phyloP scores from a whole-genome alignment of 2,329 filamentous ascomycete species.

The Fusarium sp. region DNA sequence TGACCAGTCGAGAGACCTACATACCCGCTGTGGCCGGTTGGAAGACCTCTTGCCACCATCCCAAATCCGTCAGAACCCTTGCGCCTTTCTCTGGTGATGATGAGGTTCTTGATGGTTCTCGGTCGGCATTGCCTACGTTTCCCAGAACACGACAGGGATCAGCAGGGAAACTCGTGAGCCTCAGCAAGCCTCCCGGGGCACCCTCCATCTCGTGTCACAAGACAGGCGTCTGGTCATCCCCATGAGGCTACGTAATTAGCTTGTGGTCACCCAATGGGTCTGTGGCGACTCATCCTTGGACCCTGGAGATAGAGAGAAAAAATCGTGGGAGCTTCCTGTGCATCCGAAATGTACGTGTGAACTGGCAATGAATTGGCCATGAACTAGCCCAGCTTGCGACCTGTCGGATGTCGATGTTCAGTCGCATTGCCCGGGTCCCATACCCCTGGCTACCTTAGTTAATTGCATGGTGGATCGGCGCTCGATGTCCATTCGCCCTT shows the following conservation, averaged over 20 bases:
- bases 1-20: constrained; percentile 46
- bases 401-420: constrained; percentile 11
- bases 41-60: constrained; percentile 29
- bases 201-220: constrained; percentile 11
- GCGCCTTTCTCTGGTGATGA: constrained; percentile 13
- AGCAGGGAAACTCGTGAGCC: neutral
- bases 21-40: constrained; percentile 43
- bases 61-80: constrained; percentile 30
- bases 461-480: constrained; percentile 8
- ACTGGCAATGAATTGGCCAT: constrained; percentile 22
- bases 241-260: constrained; percentile 12
- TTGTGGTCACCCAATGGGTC: constrained; percentile 1
- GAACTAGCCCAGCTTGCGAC: constrained; percentile 17
- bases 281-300: neutral
- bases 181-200: constrained; percentile 6
- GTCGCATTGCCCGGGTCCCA: constrained; percentile 16
- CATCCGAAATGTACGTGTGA: constrained; percentile 19
- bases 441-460: constrained; percentile 7
- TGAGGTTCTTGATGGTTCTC: neutral
- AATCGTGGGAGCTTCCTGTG: constrained; percentile 3
- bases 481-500: constrained; percentile 6
- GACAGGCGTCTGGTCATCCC: neutral
- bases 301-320: neutral
- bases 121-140: neutral
- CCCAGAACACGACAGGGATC: neutral